Conservation (phyloP, 1,139 yeast genomes). For the Candida tropicalis region DNA sequence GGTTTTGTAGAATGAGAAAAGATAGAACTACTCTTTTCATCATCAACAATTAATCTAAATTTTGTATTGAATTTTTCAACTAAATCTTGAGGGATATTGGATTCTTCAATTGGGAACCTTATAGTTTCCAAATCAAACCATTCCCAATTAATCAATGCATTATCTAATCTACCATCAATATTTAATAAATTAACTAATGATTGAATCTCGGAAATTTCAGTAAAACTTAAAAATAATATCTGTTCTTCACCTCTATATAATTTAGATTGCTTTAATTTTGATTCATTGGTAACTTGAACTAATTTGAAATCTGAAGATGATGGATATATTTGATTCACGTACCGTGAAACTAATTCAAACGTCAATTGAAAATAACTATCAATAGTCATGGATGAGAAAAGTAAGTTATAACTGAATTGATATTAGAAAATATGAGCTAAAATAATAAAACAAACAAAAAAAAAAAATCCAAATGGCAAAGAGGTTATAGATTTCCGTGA, state of each 20-base stretch:
- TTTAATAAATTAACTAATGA: slow-evolving; percentile 18
- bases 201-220: slow-evolving; percentile 16
- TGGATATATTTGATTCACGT: slow-evolving; percentile 23
- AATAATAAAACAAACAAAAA: not conserved
- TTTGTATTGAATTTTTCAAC: slow-evolving; percentile 26
- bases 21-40: slow-evolving; percentile 17
- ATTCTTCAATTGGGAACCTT: slow-evolving; percentile 28
- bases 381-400: slow-evolving; percentile 16
- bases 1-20: slow-evolving; percentile 10
- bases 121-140: slow-evolving; percentile 21
- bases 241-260: slow-evolving; percentile 15
- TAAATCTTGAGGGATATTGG: slow-evolving; percentile 26
- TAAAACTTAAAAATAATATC: slow-evolving; percentile 16
- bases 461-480: not conserved
- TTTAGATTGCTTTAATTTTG: slow-evolving; percentile 17
- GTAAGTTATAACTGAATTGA: not conserved
- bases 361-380: slow-evolving; percentile 29
- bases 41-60: slow-evolving; percentile 18
- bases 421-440: too few relatives aligned
- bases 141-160: slow-evolving; percentile 29
- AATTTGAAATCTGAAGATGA: slow-evolving; percentile 10
- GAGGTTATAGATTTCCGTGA: not conserved
- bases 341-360: slow-evolving; percentile 27
- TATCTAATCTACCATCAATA: slow-evolving; percentile 21
- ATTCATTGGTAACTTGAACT: slow-evolving; percentile 13